Percentiles rank a stretch among this genome's conserved stretches.
phyloP scores from a whole-genome alignment of 1,284 basidiomycete genomes.

The Cutaneotrichosporon spelunceum region DNA sequence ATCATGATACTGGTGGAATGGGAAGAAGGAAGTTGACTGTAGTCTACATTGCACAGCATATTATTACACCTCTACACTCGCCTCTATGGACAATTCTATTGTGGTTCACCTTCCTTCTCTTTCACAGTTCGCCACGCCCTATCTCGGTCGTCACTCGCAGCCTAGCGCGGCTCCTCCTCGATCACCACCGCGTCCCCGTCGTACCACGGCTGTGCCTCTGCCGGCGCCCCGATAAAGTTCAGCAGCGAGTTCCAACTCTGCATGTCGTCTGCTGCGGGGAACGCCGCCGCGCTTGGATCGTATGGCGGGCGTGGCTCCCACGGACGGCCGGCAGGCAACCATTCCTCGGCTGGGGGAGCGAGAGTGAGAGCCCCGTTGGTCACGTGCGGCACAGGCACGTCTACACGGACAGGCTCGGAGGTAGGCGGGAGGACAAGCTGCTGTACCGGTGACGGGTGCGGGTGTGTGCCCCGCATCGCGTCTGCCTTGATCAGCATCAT shows the following conservation, averaged over 20 bases:
- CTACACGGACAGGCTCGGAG: neutral
- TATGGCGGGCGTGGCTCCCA: conserved; percentile 22
- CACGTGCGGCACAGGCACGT: neutral
- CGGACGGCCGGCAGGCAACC: conserved; percentile 6
- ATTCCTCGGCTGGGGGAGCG: conserved; percentile 13
- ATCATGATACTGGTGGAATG: neutral
- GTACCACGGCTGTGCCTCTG: conserved; percentile 14
- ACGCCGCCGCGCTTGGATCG: conserved; percentile 22
- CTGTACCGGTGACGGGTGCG: neutral
- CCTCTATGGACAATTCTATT: neutral
- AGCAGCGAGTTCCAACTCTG: conserved; percentile 20
- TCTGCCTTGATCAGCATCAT: conserved; percentile 24
- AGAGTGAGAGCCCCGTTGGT: conserved; percentile 11
- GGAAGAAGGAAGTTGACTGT: neutral
- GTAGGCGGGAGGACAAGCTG: neutral
- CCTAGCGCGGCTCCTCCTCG: conserved; percentile 5
- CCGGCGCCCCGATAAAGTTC: conserved; percentile 17
- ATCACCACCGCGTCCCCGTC: conserved; percentile 3
- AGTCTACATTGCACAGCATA: neutral
- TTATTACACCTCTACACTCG: neutral
- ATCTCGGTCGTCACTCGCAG: no score
- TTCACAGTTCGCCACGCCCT: neutral
- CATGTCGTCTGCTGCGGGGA: conserved; percentile 25
- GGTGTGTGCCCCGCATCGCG: conserved; percentile 7
- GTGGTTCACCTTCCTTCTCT: neutral